Evolutionary conservation across 495 filamentous ascomycete species (phyloP), one percentile per base, ranked within the genome.

Genomic region (Opeltia flavorubescens): DNA sequence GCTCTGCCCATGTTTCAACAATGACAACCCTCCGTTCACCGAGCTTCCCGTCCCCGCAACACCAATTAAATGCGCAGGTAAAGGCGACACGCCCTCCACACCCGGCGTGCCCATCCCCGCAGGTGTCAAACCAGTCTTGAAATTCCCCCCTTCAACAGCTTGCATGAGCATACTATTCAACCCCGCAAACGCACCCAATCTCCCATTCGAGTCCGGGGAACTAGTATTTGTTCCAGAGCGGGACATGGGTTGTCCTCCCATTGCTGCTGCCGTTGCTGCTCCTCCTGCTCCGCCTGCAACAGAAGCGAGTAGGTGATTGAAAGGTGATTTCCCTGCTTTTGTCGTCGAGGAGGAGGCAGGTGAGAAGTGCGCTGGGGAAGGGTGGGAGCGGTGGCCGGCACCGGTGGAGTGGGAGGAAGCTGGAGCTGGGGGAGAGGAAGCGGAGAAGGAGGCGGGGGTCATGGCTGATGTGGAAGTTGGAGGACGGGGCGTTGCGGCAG

Each of bases 401-500:
- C 34, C 34, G 8, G 45, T 44, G 36, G 17, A 23, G 43, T 47
- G 46, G 7, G 48, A 42, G n/a, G 47, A 44, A 8, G 43, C 21
- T 9, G 46, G 30, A 5, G 47, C 39, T 9, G 50, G 30, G 5
- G 47, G 50, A 12, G 44, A 44, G 25, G 43, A 40, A 21, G 47
- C 44, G 15, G 52, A 44, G 27, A 49, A 28, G 39, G 44, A 47
- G 50, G 50, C 43, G 29, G 43, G 29, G 20, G 34, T 39, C 28
- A 6, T 47, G 53, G 25, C 48, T 23, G 39, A 44, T 46, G 47
- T 31, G 46, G 48, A 27, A 44, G 18, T 28, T 20, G 40, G 38
- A 17, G 49, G 52, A 12, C 42, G 43, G 5, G 51, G 51, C 25
- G 55, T 54, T 28, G 49, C 51, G 7, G 47, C 50, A 20, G 52